Evolutionary conservation across 1,139 yeast species (phyloP), one percentile per base, ranked within the genome.

Genomic region (Scheffersomyces illinoinensis): DNA sequence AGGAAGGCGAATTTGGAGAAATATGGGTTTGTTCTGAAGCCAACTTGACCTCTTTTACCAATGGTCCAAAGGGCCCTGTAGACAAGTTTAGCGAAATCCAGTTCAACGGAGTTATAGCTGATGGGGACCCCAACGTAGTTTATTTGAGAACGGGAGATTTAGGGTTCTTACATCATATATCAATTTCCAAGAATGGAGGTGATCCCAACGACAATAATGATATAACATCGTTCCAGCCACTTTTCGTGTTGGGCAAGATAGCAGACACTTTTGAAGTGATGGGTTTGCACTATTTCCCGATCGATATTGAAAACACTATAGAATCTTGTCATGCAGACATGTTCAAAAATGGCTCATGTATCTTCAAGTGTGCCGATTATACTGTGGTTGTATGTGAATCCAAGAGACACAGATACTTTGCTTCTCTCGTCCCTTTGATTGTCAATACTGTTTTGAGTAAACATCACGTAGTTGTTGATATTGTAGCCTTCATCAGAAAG

Each of bases 11-110:
- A 71, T 89, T 87, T 71, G 99, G 99, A 50, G 99, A 95, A 75
- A 93, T 95, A 53, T 95, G 99, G 99, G 96, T 95, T 2, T 85
- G 90, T 62, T 90, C 97, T 0, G 97, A 93, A 65, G 97, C 95
- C 0, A 92, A 89, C 66, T 88, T 88, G 48, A 72, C 79, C 8
- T 85, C 86, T 4, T 89, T 89, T 69, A 85, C 88, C 55, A 83
- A 84, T 60, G 86, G 88, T 1, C 85, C 85, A 0, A 76, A 76
- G 53, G 85, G 84, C 0, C 85, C 85, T 1, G 68, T 68, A 4
- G 84, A 81, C 61, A 69, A 68, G 20, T 79, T 81, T 60, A 72
- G 74, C 39, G 68, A 71, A 50, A 62, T 64, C 18, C 88, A 89
- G 59, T 83, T 90, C 63, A 70, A 73, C 50, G 91, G 91, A 20